Conservation (phyloP, 371 early-diverging fungal genomes). For the Syncephalastrum racemosum region DNA sequence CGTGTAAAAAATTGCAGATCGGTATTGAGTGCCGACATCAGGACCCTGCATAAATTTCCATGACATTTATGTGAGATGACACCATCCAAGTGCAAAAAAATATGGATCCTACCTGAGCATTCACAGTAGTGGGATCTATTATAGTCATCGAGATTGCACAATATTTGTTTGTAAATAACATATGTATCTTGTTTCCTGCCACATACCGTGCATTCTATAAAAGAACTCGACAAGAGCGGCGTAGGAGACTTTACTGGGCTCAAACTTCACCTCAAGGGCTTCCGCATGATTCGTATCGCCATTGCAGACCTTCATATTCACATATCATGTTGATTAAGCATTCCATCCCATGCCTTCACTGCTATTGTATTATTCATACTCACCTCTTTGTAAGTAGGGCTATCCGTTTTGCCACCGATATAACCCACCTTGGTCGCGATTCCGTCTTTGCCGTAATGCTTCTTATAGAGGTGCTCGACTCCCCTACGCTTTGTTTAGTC, state of each 20-base stretch:
- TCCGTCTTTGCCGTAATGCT: constrained; percentile 53
- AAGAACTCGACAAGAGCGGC: constrained; percentile 76
- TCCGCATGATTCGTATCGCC: constrained; percentile 85
- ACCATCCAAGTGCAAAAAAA: constrained; percentile 1
- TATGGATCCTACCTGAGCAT: constrained; percentile 11
- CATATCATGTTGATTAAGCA: neutral
- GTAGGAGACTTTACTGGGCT: constrained; percentile 69
- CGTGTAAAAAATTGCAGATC: constrained; percentile 84
- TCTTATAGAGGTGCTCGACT: constrained; percentile 79
- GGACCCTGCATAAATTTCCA: constrained; percentile 26
- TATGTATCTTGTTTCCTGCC: neutral
- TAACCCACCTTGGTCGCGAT: constrained; percentile 80
- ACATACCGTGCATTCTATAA: constrained; percentile 77
- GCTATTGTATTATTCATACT: constrained; percentile 2
- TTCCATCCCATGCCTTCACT: neutral
- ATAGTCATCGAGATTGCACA: neutral
- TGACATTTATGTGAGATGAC: neutral
- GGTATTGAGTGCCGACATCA: constrained; percentile 71
- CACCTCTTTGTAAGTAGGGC: constrained; percentile 67
- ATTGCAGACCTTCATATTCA: constrained; percentile 53
- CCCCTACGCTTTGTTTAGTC: constrained; percentile 59
- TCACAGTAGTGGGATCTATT: constrained; percentile 34
- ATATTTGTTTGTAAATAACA: neutral
- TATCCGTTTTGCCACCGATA: constrained; percentile 64
- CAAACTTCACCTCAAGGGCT: constrained; percentile 75